Evolutionary conservation across 169 alveolate species (phyloP), one percentile per base, ranked within the genome.

Genomic region (Eimeria falciformis): DNA sequence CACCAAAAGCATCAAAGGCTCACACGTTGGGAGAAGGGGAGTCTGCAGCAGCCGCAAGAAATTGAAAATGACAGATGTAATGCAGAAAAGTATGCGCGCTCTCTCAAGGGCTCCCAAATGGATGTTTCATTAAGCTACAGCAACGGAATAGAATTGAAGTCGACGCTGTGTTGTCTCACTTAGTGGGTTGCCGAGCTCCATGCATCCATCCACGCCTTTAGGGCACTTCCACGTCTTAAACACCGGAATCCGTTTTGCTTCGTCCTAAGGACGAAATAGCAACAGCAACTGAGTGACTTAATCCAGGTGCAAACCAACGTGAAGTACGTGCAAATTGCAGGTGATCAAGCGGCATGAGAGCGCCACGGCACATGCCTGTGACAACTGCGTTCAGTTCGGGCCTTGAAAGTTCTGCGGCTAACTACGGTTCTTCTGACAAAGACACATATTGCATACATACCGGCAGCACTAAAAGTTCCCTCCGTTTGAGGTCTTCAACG

Each of bases 171-270:
- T 56, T 7, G 47, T 23, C 93, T 6, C 43, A 88, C 93, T 43
- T 47, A 88, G 55, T 29, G 93, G 93, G 29, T 71, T 88, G 87
- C 93, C 93, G 27, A 88, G 87, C 53, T 88, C 45, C 87, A 88
- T 47, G 37, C 79, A 77, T 45, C 87, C 93, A 46, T 77, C 87
- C 25, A 75, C 83, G 23, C 77, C 81, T 55, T 53, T 47, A 43
- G 93, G 93, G 25, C 87, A 78, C 40, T 73, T 88, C 93, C 93
- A 88, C 79, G 55, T 62, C 62, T 69, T 68, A 50, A 88, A 56
- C 56, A 75, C 86, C 1, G 93, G 93, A 27, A 88, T 43, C 47
- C 93, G 62, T 79, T 88, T 77, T 17, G 93, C 93, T 27, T 88
- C 93, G 73, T 46, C 71, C 93, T 88, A 79, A 40, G 68, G 43